A percentile compares a stretch with the other conserved stretches of the same genome.
These are phyloP conservation scores for Aulographum hederae DNA, from an alignment of 2,329 filamentous ascomycete genomes.

Conservation along the genomic window DNA sequence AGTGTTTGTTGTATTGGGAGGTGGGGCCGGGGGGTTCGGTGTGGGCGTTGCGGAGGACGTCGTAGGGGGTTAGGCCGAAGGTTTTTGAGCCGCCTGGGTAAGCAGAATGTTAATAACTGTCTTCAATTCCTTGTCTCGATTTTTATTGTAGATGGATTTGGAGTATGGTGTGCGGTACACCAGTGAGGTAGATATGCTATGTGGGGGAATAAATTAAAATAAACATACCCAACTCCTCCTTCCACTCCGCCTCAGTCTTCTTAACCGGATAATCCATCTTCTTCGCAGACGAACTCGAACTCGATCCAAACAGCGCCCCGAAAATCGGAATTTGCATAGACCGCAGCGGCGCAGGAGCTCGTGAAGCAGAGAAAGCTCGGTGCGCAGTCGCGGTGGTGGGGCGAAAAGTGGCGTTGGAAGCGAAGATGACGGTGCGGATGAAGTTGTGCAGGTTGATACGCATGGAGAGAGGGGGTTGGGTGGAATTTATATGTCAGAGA, in stretches of 20 bases:
- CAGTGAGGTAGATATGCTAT: too few relatives aligned
- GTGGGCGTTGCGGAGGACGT: constrained; percentile 77
- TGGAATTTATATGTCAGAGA: too few relatives aligned
- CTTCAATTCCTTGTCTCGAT: not conserved
- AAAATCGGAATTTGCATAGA: constrained; percentile 72
- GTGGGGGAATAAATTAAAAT: too few relatives aligned
- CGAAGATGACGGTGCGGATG: constrained; percentile 29
- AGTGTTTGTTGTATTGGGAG: constrained; percentile 78
- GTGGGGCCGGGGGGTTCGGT: constrained; percentile 69
- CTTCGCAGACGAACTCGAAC: constrained; percentile 26
- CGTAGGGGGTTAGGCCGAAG: too few relatives aligned
- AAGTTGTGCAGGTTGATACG: constrained; percentile 31
- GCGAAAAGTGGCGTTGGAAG: constrained; percentile 27
- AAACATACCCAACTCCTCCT: constrained; percentile 48
- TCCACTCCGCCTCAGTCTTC: constrained; percentile 73
- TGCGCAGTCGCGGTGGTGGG: constrained; percentile 18
- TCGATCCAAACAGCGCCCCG: constrained; percentile 56
- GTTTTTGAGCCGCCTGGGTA: too few relatives aligned
- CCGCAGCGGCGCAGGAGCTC: constrained; percentile 20
- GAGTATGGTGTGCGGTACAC: not conserved
- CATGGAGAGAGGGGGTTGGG: constrained; percentile 3
- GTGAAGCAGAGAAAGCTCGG: constrained; percentile 13
- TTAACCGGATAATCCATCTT: constrained; percentile 65
- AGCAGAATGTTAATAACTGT: constrained; percentile 70
- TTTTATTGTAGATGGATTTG: not conserved